Evolutionary conservation across 371 early-diverging fungal species (phyloP).

Genomic region (Funneliformis caledonium): DNA sequence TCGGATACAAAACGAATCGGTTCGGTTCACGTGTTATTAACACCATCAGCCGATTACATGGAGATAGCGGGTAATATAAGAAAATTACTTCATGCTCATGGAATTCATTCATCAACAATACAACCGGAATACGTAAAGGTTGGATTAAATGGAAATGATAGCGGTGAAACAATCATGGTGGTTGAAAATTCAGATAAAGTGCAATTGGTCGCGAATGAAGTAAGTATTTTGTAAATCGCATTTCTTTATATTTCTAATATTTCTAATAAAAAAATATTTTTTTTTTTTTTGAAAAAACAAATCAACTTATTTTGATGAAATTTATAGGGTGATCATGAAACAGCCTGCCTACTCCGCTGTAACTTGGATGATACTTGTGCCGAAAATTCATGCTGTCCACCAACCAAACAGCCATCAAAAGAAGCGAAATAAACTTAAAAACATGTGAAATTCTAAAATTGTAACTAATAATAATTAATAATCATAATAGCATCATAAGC

Average conservation of each 20-base stretch:
- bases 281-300: neutral
- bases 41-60: slow-evolving; percentile 64
- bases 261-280: neutral
- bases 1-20: slow-evolving; percentile 85
- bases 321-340: slow-evolving; percentile 12
- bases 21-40: slow-evolving; percentile 79
- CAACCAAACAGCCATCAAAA: neutral
- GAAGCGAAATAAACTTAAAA: too few relatives aligned
- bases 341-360: slow-evolving; percentile 45
- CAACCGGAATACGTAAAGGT: slow-evolving; percentile 83
- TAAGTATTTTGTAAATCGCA: neutral
- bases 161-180: neutral
- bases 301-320: slow-evolving; percentile 5
- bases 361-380: slow-evolving; percentile 44
- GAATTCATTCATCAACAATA: slow-evolving; percentile 88
- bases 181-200: neutral
- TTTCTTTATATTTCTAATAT: neutral
- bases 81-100: slow-evolving; percentile 72
- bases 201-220: neutral
- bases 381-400: slow-evolving; percentile 46
- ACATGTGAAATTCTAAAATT: too few relatives aligned
- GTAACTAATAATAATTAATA: too few relatives aligned
- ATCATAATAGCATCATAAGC: too few relatives aligned
- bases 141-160: neutral
- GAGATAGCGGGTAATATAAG: slow-evolving; percentile 71